phyloP scores from a whole-genome alignment of 768 basidiomycete genomes.

The Suillus americanus region DNA sequence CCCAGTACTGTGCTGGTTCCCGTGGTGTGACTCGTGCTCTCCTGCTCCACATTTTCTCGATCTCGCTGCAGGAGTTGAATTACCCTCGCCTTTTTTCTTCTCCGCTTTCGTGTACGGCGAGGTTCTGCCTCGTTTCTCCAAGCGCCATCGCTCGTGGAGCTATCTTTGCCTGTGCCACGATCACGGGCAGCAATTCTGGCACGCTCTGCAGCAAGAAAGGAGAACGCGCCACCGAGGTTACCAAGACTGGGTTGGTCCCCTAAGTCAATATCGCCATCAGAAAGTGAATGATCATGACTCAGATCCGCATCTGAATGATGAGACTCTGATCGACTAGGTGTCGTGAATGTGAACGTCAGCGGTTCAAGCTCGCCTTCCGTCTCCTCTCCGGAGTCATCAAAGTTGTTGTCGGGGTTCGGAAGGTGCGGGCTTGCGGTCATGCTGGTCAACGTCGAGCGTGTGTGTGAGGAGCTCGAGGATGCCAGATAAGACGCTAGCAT shows the following conservation, averaged over 20 bases:
- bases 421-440: slow-evolving; percentile 13
- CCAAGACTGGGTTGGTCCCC: slow-evolving; percentile 64
- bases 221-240: slow-evolving; percentile 67
- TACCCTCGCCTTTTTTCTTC: slow-evolving; percentile 37
- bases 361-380: slow-evolving; percentile 39
- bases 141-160: slow-evolving; percentile 36
- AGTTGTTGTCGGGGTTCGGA: neutral
- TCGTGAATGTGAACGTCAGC: slow-evolving; percentile 26
- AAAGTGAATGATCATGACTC: slow-evolving; percentile 6
- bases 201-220: slow-evolving; percentile 74
- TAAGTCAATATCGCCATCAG: slow-evolving; percentile 27
- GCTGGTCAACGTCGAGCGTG: slow-evolving; percentile 1
- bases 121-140: slow-evolving; percentile 42
- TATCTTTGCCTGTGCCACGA: slow-evolving; percentile 25
- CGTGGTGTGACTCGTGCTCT: neutral
- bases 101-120: slow-evolving; percentile 38
- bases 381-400: slow-evolving; percentile 29
- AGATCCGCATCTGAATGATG: slow-evolving; percentile 1
- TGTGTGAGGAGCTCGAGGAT: slow-evolving; percentile 25
- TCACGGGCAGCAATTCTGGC: slow-evolving; percentile 50
- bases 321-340: slow-evolving; percentile 17
- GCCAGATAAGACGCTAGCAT: slow-evolving; percentile 59
- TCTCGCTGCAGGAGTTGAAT: slow-evolving; percentile 29
- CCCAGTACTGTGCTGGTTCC: neutral
- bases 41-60: slow-evolving; percentile 6